A percentile compares a stretch with the other conserved stretches of the same genome.
Evolutionary conservation across 148 eudicot genomes (phyloP).

Genomic region (Mesembryanthemum crystallinum): DNA sequence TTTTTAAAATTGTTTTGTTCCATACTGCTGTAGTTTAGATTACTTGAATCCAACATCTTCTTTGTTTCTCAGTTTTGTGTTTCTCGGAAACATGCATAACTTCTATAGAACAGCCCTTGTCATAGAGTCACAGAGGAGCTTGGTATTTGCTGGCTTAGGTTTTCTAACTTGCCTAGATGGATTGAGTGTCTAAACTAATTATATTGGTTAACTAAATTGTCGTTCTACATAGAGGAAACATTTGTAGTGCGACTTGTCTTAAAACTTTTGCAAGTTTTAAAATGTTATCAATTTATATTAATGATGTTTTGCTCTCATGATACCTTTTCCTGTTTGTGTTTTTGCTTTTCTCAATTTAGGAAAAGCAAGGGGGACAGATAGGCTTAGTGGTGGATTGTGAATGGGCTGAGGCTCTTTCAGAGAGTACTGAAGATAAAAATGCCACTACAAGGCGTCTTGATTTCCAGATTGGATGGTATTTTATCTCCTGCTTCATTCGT

Average conservation of each 20-base stretch:
- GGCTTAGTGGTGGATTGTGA: conserved; percentile 79
- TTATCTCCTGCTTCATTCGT: conserved; percentile 2
- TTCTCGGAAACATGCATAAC: background rate
- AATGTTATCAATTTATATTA: too few relatives aligned
- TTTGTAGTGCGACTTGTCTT: background rate
- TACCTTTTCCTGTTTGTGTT: background rate
- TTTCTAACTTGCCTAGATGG: background rate
- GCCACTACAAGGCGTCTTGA: conserved; percentile 81
- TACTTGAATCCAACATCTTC: background rate
- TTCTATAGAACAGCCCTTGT: background rate
- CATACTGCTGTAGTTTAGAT: background rate
- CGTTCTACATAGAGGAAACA: background rate
- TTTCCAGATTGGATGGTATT: conserved; percentile 84
- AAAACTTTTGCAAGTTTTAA: background rate
- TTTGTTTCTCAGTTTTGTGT: background rate
- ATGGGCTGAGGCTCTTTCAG: conserved; percentile 79
- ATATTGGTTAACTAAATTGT: background rate
- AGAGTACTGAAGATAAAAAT: conserved; percentile 54
- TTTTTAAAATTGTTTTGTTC: background rate
- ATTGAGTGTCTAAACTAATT: background rate
- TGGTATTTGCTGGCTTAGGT: background rate
- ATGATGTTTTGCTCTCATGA: background rate
- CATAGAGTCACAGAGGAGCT: background rate
- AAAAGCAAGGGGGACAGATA: conserved; percentile 69
- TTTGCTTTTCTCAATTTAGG: conserved; percentile 31